A percentile compares a stretch with the other conserved stretches of the same genome.
Conservation (phyloP, 1,284 basidiomycete species). For the Mycena sp. region DNA sequence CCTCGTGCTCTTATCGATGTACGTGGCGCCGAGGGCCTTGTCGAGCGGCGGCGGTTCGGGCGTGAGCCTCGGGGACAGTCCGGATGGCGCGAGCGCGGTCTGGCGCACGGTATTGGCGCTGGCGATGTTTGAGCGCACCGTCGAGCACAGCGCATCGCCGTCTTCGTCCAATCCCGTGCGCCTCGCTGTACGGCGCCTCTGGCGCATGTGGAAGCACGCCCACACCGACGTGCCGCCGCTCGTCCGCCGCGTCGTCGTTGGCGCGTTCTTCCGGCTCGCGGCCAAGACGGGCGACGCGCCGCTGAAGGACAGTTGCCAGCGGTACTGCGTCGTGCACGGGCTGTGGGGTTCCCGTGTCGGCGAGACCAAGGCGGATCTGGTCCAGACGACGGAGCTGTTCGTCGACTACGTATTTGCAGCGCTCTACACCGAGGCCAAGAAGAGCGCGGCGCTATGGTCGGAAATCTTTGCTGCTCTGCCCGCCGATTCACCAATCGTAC, state of each 20-base stretch:
- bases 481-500: background rate
- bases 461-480: constrained; percentile 32
- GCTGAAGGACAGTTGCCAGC: constrained; percentile 45
- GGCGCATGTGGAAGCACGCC: constrained; percentile 51
- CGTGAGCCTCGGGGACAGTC: constrained; percentile 21
- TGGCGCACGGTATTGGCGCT: constrained; percentile 33
- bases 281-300: constrained; percentile 46
- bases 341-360: constrained; percentile 31
- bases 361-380: constrained; percentile 25
- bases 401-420: constrained; percentile 39
- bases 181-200: constrained; percentile 47
- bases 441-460: constrained; percentile 23
- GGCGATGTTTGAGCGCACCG: constrained; percentile 31
- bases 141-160: constrained; percentile 1
- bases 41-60: constrained; percentile 1
- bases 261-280: constrained; percentile 58
- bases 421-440: background rate
- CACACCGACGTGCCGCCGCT: constrained; percentile 32
- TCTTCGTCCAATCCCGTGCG: constrained; percentile 33
- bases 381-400: constrained; percentile 37
- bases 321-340: constrained; percentile 34
- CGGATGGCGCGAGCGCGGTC: constrained; percentile 34
- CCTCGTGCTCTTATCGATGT: constrained; percentile 45
- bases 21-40: constrained; percentile 28
- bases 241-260: constrained; percentile 45